Base-by-base conservation (phyloP, 2,329 filamentous ascomycete species). In the Stachybotrys chlorohalonatus region DNA sequence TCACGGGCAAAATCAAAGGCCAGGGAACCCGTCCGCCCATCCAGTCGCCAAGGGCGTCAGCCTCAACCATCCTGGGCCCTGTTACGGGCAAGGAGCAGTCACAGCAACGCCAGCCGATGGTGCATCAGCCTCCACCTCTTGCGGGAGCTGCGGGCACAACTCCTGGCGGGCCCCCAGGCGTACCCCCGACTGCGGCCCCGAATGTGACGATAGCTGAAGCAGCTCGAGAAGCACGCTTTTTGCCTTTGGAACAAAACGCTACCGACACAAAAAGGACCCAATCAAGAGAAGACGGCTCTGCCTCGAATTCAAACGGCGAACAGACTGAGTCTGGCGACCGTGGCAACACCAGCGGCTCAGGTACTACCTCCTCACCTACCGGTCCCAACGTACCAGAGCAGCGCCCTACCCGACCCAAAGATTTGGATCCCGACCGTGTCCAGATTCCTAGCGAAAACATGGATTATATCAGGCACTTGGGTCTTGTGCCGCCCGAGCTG, bases 391-490 rank as follows among this genome's bases (percentile, higher is more conserved):
- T 74, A 0, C 79, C 81, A 0, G 86, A 91, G 54, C 90, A 95
- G 68, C 78, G 90, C 52, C 87, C 90, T 1, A 94, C 90, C 0
- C 76, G 87, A 31, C 87, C 87, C 13, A 75, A 84, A 46, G 90
- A 95, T 63, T 71, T 94, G 11, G 90, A 95, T 61, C 88, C 87
- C 2, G 81, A 90, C 64, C 84, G 90, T n/a, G 77, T 81, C 4
- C 89, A 93, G 64, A 74, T 87, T 6, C 87, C 89, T 0, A 75
- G 79, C 0, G 89, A 94, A 1, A 95, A 94, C 58, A 84, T 94
- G 69, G 79, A 88, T 7, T 92, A 91, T 64, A 88, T 91, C 59
- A 83, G 85, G 7, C 88, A 90, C 67, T 73, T 92, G 11, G 87
- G 87, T 11, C 76, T 90, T 9, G 72, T 81, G 0, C 83, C 84